A percentile compares a stretch with the other conserved stretches of the same genome.
phyloP scores from a whole-genome alignment of 2,329 filamentous ascomycete genomes.

The Arthrinium puccinioides region DNA sequence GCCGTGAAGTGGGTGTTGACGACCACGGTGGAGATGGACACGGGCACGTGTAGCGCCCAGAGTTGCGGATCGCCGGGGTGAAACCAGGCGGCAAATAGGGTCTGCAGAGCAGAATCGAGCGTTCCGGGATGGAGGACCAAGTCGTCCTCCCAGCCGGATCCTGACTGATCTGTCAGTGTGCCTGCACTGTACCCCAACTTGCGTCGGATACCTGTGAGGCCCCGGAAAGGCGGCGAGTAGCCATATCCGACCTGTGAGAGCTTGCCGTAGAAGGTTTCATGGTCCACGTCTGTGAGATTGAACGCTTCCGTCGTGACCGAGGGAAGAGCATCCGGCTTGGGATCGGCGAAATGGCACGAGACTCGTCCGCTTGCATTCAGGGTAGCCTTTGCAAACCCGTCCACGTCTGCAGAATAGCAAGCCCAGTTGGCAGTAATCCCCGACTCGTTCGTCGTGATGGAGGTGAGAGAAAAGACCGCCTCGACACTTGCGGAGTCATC shows the following conservation, averaged over 20 bases:
- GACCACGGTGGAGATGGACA: not conserved
- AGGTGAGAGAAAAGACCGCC: not conserved
- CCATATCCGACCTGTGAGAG: slow-evolving; percentile 28
- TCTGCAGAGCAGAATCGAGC: slow-evolving; percentile 1
- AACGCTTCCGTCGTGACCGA: slow-evolving; percentile 9
- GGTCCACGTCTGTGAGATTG: slow-evolving; percentile 4
- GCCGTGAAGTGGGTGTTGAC: not conserved
- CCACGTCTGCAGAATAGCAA: not conserved
- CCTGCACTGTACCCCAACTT: slow-evolving; percentile 26
- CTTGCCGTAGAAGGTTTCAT: slow-evolving; percentile 30
- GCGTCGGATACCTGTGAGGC: slow-evolving; percentile 24
- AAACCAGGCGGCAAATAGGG: not conserved
- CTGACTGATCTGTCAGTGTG: not conserved
- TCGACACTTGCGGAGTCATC: not conserved
- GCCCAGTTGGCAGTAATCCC: not conserved
- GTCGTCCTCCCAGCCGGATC: not conserved
- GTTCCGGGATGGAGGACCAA: not conserved
- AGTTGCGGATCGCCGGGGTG: not conserved
- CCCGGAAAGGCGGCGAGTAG: slow-evolving; percentile 31
- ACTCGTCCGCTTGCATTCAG: not conserved
- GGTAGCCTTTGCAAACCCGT: not conserved
- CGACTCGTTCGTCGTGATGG: not conserved
- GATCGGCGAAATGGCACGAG: not conserved
- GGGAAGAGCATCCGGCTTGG: slow-evolving; percentile 22
- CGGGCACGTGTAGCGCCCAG: not conserved